Conservation (phyloP, 495 filamentous ascomycete genomes). For the Penicillium desertorum region DNA sequence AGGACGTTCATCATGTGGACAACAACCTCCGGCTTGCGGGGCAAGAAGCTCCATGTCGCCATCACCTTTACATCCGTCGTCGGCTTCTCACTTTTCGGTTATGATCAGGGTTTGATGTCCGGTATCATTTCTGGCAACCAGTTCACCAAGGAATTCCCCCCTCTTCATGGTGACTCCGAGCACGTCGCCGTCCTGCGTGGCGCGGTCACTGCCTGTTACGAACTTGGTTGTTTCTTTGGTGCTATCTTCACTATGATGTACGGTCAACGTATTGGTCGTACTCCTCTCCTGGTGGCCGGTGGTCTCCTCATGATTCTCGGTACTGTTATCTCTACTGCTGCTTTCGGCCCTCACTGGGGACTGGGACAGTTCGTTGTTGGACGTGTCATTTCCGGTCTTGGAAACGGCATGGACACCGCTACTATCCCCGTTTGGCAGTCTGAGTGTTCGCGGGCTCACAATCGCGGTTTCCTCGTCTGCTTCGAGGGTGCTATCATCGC, state of each 20-base stretch:
- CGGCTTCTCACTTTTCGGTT: constrained; percentile 73
- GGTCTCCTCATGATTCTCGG: constrained; percentile 71
- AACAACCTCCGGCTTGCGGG: constrained; percentile 36
- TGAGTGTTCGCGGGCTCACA: constrained; percentile 67
- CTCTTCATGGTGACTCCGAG: constrained; percentile 45
- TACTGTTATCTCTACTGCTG: constrained; percentile 65
- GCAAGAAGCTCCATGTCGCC: constrained; percentile 35
- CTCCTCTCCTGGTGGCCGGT: constrained; percentile 60
- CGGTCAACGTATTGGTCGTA: constrained; percentile 68
- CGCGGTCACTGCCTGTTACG: constrained; percentile 77
- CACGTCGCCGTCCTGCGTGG: constrained; percentile 71
- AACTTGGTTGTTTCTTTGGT: constrained; percentile 73
- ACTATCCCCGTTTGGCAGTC: constrained; percentile 80
- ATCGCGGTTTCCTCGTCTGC: constrained; percentile 77
- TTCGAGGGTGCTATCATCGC: constrained; percentile 79
- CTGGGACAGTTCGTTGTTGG: constrained; percentile 72
- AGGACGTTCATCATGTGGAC: constrained; percentile 37
- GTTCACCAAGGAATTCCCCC: constrained; percentile 66
- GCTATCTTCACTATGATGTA: constrained; percentile 67
- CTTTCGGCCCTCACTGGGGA: constrained; percentile 42
- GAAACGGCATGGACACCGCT: constrained; percentile 73
- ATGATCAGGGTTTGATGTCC: constrained; percentile 72
- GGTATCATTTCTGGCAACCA: constrained; percentile 71
- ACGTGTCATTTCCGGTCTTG: constrained; percentile 67
- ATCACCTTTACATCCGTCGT: constrained; percentile 49